Base-by-base conservation (phyloP, 1,139 yeast genomes). In the Kluyveromyces sp. region DNA sequence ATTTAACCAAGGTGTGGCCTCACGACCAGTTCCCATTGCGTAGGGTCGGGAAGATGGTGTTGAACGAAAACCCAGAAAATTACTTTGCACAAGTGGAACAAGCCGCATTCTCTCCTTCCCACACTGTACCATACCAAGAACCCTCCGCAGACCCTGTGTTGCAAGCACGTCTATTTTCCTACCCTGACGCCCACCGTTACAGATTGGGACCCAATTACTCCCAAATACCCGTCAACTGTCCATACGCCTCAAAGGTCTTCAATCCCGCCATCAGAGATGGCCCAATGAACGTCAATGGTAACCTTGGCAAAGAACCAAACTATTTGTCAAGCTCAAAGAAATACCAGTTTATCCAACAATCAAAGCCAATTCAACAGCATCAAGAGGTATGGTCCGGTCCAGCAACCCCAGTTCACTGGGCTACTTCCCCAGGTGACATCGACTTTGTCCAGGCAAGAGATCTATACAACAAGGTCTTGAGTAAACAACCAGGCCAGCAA, bases 381-480 rank as follows among this genome's bases (percentile, higher is more conserved):
- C 96, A 88, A 68, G 97, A 90, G 71, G 75, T 78, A 52, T 89
- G 96, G 90, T 70, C 74, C 49, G 97, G 97, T 51, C 81, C 94
- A 53, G 96, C 95, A 48, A 73, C 81, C 54, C 87, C 88, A 58
- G 85, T 79, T 81, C 94, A 87, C 73, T 89, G 96, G 96, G 75
- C 78, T 53, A 78, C 78, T 48, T 45, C 55, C 8, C 76, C 77
- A 40, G 83, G 81, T 49, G 83, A 75, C 48, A 73, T 72, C 48
- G 96, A 88, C 66, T 81, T 66, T 59, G 72, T 74, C 61, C 86
- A 83, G 70, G 77, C 97, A 60, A 74, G 83, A 68, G 72, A 66
- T 57, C 67, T 74, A 64, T 90, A 85, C 53, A 41, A 25, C 39
- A 72, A 81, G 50, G 92, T 84, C 42, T 76, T 86, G 66, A 86